Percentiles rank a stretch among this genome's conserved stretches.
Evolutionary conservation across 352 stramenopile genomes (phyloP).

Genomic region (Globisporangium sylvaticum): DNA sequence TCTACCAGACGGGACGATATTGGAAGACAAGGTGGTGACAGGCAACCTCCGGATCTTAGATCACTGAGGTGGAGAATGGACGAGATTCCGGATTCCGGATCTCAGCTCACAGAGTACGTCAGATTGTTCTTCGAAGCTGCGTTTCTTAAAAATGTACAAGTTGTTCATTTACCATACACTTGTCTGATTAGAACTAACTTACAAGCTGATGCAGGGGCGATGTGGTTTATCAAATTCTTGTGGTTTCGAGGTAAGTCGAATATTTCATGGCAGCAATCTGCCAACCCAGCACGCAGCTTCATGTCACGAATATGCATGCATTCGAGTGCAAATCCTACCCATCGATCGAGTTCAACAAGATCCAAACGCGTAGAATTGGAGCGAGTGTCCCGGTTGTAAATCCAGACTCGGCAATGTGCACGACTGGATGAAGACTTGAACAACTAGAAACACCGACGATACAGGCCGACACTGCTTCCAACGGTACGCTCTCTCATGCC

Average conservation of each 20-base stretch:
- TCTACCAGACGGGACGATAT: constrained; percentile 89
- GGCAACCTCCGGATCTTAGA: constrained; percentile 93
- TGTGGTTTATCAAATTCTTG: background rate
- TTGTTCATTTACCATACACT: background rate
- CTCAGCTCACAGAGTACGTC: background rate
- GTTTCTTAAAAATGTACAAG: background rate
- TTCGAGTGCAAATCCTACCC: background rate
- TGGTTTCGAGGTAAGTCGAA: background rate
- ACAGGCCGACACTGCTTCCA: background rate
- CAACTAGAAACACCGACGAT: background rate
- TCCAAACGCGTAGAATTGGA: background rate
- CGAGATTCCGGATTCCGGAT: background rate
- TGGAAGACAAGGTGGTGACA: constrained; percentile 94
- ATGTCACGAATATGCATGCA: background rate
- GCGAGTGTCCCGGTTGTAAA: background rate
- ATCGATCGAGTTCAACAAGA: background rate
- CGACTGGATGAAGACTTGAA: background rate
- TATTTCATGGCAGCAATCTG: background rate
- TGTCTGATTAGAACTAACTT: background rate
- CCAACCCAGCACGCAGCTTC: background rate
- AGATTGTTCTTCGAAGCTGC: background rate
- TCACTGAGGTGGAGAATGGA: constrained; percentile 39
- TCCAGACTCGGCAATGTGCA: background rate
- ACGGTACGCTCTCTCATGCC: background rate
- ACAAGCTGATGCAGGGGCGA: background rate